A percentile compares a stretch with the other conserved stretches of the same genome.
These are phyloP conservation scores for Amesomyces nigricolor DNA, from an alignment of 2,329 filamentous ascomycete species.

Conservation along the genomic window DNA sequence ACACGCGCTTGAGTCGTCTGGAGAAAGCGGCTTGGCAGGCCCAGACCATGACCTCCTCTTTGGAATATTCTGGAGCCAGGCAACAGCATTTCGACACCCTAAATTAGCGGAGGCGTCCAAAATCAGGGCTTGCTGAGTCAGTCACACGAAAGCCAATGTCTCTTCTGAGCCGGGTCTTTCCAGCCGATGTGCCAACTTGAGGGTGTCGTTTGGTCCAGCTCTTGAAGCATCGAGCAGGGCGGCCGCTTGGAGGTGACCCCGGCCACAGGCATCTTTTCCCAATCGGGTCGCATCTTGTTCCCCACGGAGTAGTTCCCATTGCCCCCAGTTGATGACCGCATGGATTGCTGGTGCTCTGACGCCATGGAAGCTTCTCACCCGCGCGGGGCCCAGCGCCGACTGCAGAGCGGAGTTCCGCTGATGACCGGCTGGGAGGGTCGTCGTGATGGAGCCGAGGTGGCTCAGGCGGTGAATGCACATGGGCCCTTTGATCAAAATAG, in stretches of 20 bases:
- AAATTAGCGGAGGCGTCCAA: constrained; percentile 6
- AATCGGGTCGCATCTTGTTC: too few species aligned
- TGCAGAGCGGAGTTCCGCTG: neutral
- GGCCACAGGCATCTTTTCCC: too few species aligned
- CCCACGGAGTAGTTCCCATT: too few species aligned
- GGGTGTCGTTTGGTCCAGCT: neutral
- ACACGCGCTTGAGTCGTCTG: neutral
- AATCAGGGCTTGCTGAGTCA: constrained; percentile 10
- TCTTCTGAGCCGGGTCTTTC: neutral
- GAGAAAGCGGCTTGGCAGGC: neutral
- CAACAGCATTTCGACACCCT: constrained; percentile 12
- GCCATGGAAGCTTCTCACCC: neutral
- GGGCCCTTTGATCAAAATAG: neutral
- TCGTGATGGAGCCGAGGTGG: constrained; percentile 7
- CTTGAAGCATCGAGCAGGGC: neutral
- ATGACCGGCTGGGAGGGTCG: neutral
- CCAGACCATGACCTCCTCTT: neutral
- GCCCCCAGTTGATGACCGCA: too few species aligned
- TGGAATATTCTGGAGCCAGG: constrained; percentile 1
- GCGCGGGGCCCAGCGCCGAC: neutral
- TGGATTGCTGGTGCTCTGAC: too few species aligned
- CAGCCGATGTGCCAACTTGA: neutral
- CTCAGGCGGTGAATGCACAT: constrained; percentile 14
- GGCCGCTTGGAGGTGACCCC: neutral
- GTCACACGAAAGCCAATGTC: neutral